A percentile compares a stretch with the other conserved stretches of the same genome.
Evolutionary conservation across 73 alveolate species (phyloP).

Genomic region (Effrenium voratum): DNA sequence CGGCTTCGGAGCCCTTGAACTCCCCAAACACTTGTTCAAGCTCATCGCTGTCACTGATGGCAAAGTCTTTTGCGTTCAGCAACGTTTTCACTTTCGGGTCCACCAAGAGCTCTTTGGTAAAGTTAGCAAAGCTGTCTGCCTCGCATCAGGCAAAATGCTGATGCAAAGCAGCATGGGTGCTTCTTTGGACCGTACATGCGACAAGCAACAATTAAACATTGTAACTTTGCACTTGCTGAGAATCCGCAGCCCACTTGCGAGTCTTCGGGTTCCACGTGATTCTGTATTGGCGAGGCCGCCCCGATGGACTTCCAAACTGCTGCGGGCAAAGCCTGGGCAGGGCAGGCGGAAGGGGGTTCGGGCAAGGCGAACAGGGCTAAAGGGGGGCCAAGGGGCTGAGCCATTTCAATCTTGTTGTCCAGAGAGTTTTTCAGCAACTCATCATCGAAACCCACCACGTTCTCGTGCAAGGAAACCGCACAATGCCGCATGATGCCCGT

Average conservation of each 20-base stretch:
- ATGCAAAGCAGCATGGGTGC: too few relatives aligned
- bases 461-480: background rate
- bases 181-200: too few relatives aligned
- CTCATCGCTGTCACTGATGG: too few relatives aligned
- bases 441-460: background rate
- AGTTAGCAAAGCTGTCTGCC: too few relatives aligned
- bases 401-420: background rate
- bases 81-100: too few relatives aligned
- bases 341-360: background rate
- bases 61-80: too few relatives aligned
- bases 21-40: too few relatives aligned
- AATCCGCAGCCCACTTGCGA: background rate
- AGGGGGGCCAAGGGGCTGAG: background rate
- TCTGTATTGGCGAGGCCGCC: slow-evolving; percentile 38
- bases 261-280: background rate
- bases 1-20: too few relatives aligned
- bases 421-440: background rate
- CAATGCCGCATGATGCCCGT: background rate
- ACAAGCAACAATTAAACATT: too few relatives aligned
- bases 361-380: background rate
- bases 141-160: too few relatives aligned
- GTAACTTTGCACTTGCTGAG: too few relatives aligned
- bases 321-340: slow-evolving; percentile 30
- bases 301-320: background rate
- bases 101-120: too few relatives aligned